phyloP scores from a whole-genome alignment of 768 basidiomycete species.

The Atractiella rhizophila region DNA sequence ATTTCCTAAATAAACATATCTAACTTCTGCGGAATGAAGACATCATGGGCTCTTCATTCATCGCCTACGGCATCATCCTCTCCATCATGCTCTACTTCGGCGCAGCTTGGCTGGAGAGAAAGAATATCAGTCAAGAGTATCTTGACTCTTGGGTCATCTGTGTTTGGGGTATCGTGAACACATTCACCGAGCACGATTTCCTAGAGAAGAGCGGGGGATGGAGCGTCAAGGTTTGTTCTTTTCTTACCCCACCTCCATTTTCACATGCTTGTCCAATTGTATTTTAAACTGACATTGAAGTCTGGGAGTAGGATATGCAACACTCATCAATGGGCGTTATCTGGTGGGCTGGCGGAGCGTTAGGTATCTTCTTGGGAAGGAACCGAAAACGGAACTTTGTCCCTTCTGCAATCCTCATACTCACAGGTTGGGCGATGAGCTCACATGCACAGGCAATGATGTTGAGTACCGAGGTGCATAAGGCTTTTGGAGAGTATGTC shows the following conservation, averaged over 20 bases:
- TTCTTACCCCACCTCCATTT: background rate
- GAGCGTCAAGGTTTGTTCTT: slow-evolving; percentile 46
- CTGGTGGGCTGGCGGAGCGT: slow-evolving; percentile 76
- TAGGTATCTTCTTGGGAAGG: slow-evolving; percentile 58
- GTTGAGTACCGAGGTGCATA: slow-evolving; percentile 66
- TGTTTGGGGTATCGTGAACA: slow-evolving; percentile 41
- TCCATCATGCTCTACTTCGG: slow-evolving; percentile 51
- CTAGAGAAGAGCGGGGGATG: slow-evolving; percentile 31
- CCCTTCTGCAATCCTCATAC: slow-evolving; percentile 46
- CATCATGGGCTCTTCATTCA: slow-evolving; percentile 51
- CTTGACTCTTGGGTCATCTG: slow-evolving; percentile 20
- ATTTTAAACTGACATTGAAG: too few relatives aligned
- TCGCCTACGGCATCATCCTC: slow-evolving; percentile 62
- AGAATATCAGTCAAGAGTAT: slow-evolving; percentile 21
- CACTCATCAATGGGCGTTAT: slow-evolving; percentile 65
- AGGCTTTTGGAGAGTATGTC: slow-evolving; percentile 63
- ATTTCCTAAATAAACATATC: background rate
- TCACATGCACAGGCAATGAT: slow-evolving; percentile 61
- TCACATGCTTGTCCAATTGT: too few relatives aligned
- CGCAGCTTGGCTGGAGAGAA: slow-evolving; percentile 35
- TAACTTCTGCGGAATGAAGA: slow-evolving; percentile 2
- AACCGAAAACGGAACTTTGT: slow-evolving; percentile 58
- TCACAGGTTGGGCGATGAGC: slow-evolving; percentile 88
- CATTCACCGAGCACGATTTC: slow-evolving; percentile 63
- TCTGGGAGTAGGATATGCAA: too few relatives aligned